These are phyloP conservation scores for Solanum okadae DNA, from an alignment of 257 asterid species.

Conservation along the genomic window DNA sequence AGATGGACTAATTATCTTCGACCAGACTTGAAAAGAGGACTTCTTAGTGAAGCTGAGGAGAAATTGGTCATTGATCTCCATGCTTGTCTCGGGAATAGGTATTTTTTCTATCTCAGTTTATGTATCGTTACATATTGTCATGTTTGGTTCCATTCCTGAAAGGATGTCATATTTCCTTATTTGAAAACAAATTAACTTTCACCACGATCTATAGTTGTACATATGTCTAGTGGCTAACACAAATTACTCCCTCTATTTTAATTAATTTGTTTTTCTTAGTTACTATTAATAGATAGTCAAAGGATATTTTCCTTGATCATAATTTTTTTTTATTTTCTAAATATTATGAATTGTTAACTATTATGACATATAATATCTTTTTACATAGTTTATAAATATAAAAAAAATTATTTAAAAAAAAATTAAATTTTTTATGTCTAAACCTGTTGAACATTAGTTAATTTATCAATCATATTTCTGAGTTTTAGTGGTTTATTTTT, in stretches of 20 bases:
- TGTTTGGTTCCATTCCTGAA: no score
- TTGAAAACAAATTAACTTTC: neutral
- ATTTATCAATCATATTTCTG: no score
- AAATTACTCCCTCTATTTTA: neutral
- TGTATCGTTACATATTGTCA: neutral
- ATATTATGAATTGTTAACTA: neutral
- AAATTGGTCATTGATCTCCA: conserved; percentile 84
- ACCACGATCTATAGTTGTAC: neutral
- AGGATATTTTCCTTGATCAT: neutral
- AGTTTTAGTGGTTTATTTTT: neutral
- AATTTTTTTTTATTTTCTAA: neutral
- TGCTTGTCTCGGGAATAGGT: conserved; percentile 93
- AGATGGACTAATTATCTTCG: conserved; percentile 98
- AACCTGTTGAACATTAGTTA: neutral
- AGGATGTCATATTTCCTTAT: neutral
- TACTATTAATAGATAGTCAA: neutral
- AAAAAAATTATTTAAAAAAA: neutral
- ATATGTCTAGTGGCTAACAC: neutral
- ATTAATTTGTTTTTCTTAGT: neutral
- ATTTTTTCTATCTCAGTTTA: neutral
- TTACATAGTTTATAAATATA: neutral
- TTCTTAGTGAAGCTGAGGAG: conserved; percentile 81
- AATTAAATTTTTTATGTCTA: accelerated
- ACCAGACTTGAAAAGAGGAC: conserved; percentile 92
- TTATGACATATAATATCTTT: neutral